Evolutionary conservation across 306 rosid species (phyloP).

Genomic region (Astragalus glycyphyllos): DNA sequence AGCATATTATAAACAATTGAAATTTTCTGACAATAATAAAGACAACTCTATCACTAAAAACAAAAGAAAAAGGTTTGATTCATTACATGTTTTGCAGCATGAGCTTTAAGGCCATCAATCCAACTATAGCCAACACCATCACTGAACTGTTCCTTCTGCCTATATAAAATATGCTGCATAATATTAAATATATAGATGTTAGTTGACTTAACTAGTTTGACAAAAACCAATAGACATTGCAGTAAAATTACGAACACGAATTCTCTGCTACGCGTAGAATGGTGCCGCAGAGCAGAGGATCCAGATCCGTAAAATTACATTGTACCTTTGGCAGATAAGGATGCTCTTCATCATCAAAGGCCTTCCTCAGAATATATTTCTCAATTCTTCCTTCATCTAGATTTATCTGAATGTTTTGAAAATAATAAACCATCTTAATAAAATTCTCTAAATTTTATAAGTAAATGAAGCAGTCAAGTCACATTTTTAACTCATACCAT

Average conservation of each 20-base stretch:
- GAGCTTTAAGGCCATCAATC: slow-evolving; percentile 95
- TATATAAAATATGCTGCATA: slow-evolving; percentile 83
- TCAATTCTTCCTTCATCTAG: slow-evolving; percentile 80
- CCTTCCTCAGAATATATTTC: slow-evolving; percentile 88
- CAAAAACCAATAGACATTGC: background rate
- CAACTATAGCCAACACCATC: slow-evolving; percentile 98
- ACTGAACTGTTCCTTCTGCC: slow-evolving; percentile 97
- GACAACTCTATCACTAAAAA: background rate
- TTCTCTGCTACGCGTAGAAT: too few species aligned
- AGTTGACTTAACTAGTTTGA: slow-evolving; percentile 21
- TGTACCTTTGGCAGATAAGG: slow-evolving; percentile 96
- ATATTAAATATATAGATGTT: slow-evolving; percentile 34
- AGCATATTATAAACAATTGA: slow-evolving; percentile 26
- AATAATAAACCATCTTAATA: background rate
- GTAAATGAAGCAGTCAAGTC: slow-evolving; percentile 9
- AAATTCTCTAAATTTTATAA: slow-evolving; percentile 15
- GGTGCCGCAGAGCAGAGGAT: too few species aligned
- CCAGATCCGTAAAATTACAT: background rate
- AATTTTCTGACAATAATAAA: background rate
- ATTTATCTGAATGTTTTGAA: slow-evolving; percentile 62
- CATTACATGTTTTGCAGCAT: slow-evolving; percentile 84
- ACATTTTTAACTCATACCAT: slow-evolving; percentile 55
- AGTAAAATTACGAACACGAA: background rate
- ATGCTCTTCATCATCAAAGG: slow-evolving; percentile 86
- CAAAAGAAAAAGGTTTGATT: background rate